A percentile compares a stretch with the other conserved stretches of the same genome.
Conservation (phyloP, 73 alveolate species). For the Tetrahymena malaccensis region DNA sequence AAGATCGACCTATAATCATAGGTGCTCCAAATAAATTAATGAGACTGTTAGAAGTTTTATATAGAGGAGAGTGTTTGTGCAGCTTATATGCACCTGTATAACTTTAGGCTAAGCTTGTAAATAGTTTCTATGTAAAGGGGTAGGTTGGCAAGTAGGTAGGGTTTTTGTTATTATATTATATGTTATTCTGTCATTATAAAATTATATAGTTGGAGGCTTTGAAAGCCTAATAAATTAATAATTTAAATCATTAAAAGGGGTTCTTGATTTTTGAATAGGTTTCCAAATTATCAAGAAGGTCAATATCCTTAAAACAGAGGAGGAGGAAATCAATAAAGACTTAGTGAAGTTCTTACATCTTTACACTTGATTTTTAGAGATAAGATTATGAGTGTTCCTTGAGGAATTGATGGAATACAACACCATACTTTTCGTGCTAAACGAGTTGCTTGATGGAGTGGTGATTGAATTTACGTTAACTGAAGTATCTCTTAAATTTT, state of each 20-base stretch:
- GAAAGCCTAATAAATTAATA: not conserved
- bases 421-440: not conserved
- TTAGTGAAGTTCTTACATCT: not conserved
- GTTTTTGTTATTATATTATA: not conserved
- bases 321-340: not conserved
- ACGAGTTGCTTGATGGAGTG: not conserved
- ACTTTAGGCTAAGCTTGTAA: not conserved
- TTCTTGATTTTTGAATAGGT: not conserved
- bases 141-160: too few species aligned
- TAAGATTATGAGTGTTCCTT: not conserved
- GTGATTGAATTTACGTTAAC: not conserved
- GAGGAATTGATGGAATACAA: not conserved
- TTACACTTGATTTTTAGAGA: not conserved
- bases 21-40: not conserved
- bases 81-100: not conserved
- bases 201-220: not conserved
- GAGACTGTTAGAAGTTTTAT: not conserved
- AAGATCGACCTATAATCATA: not conserved
- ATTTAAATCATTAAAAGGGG: not conserved
- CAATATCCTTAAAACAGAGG: not conserved
- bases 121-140: not conserved
- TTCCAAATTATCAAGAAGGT: not conserved
- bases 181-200: not conserved
- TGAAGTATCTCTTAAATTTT: not conserved
- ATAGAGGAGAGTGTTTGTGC: not conserved